phyloP scores from a whole-genome alignment of 495 filamentous ascomycete genomes.

The Hyaloscypha bicolor region DNA sequence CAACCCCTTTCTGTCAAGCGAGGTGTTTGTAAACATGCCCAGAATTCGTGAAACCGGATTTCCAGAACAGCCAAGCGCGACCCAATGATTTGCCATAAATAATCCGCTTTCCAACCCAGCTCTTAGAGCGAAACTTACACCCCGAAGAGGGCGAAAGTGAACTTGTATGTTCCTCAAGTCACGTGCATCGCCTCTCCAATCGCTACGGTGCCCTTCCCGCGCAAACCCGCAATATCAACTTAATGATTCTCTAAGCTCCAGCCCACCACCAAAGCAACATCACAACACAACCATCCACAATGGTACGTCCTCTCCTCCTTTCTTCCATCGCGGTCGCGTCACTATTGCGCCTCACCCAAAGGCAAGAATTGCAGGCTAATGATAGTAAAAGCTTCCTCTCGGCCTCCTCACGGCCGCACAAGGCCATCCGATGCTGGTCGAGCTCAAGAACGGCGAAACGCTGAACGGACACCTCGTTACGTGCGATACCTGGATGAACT shows the following conservation, averaged over 20 bases:
- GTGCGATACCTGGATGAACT: slow-evolving; percentile 99
- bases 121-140: no score
- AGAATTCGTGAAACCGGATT: no score
- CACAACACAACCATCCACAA: background rate
- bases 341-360: background rate
- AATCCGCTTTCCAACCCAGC: no score
- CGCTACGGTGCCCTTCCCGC: no score
- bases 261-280: background rate
- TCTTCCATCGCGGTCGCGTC: background rate
- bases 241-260: background rate
- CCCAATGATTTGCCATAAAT: no score
- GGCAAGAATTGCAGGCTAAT: background rate
- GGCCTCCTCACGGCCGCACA: slow-evolving; percentile 93
- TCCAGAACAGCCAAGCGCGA: no score
- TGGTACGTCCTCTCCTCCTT: slow-evolving; percentile 1
- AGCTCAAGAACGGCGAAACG: slow-evolving; percentile 98
- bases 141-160: no score
- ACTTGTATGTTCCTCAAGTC: no score
- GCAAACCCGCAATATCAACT: no score
- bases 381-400: slow-evolving; percentile 71
- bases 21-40: no score
- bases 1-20: no score
- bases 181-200: no score
- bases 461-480: slow-evolving; percentile 93
- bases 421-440: slow-evolving; percentile 98